These are phyloP conservation scores for Chenopodium berlandieri DNA, from an alignment of 148 eudicot species.

Conservation along the genomic window DNA sequence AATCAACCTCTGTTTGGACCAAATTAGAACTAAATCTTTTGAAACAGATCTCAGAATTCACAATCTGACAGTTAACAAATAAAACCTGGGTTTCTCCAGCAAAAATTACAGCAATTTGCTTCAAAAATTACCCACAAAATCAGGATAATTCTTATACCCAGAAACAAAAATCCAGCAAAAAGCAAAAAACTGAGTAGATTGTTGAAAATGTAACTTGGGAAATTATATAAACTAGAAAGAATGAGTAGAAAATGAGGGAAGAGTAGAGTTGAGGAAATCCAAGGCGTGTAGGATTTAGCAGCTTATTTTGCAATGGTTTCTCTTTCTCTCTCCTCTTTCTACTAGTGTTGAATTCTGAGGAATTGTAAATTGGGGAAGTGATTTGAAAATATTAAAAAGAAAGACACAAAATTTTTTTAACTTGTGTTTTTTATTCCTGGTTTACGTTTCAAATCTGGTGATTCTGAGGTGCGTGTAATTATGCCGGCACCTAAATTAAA, in stretches of 20 bases:
- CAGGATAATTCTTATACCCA: background rate
- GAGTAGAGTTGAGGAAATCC: background rate
- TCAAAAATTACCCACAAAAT: background rate
- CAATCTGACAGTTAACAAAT: background rate
- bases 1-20: slow-evolving; percentile 7
- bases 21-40: background rate
- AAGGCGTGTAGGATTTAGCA: slow-evolving; percentile 13
- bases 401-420: background rate
- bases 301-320: background rate
- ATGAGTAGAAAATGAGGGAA: background rate
- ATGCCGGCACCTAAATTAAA: slow-evolving; percentile 25
- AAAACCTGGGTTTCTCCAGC: background rate
- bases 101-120: background rate
- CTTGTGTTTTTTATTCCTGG: background rate
- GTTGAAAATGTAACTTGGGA: background rate
- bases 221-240: background rate
- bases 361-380: background rate
- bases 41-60: slow-evolving; percentile 9
- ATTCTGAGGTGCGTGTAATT: slow-evolving; percentile 27
- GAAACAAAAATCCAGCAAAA: background rate
- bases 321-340: background rate
- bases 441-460: slow-evolving; percentile 26
- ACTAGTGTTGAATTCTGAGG: background rate
- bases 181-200: background rate
- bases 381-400: background rate